A percentile compares a stretch with the other conserved stretches of the same genome.
These are phyloP conservation scores for Eutypella sp. DNA, from an alignment of 2,329 filamentous ascomycete species.

Conservation along the genomic window DNA sequence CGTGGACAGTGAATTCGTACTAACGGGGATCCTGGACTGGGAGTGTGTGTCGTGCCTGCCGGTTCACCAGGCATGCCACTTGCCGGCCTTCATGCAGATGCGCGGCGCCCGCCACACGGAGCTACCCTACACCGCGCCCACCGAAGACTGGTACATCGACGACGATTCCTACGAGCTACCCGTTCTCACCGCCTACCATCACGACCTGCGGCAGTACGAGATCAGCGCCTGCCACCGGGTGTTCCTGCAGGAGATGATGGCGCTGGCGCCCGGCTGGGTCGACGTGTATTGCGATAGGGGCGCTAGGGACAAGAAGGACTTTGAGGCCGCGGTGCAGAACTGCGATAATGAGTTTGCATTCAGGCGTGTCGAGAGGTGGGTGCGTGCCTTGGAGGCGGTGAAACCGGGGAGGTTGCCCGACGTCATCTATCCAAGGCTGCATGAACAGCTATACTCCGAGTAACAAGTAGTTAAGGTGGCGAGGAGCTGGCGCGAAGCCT, in stretches of 20 bases:
- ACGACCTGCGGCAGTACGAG: conserved; percentile 16
- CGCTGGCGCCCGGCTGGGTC: conserved; percentile 17
- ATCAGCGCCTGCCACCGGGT: conserved; percentile 18
- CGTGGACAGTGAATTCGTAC: conserved; percentile 23
- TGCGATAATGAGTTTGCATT: conserved; percentile 21
- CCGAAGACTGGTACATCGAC: conserved; percentile 1
- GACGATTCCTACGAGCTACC: not conserved
- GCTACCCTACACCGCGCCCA: conserved; percentile 8
- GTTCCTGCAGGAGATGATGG: conserved; percentile 20
- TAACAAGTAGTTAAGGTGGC: too few relatives aligned
- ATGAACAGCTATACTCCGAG: conserved; percentile 8
- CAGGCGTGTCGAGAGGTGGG: conserved; percentile 18
- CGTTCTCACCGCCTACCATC: conserved; percentile 9
- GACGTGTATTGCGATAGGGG: conserved; percentile 8
- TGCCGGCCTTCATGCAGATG: conserved; percentile 25
- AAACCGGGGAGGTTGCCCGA: not conserved
- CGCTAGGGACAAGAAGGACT: conserved; percentile 17
- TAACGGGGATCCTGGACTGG: conserved; percentile 30
- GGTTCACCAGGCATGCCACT: conserved; percentile 23
- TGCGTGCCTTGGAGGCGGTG: conserved; percentile 13
- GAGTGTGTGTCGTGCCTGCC: conserved; percentile 28
- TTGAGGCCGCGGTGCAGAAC: conserved; percentile 25
- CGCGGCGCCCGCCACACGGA: not conserved
- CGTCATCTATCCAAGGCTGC: conserved; percentile 9
- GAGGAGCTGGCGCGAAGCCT: not conserved